A percentile compares a stretch with the other conserved stretches of the same genome.
Evolutionary conservation across 257 asterid genomes (phyloP).

Genomic region (Nicotiana noctiflora): DNA sequence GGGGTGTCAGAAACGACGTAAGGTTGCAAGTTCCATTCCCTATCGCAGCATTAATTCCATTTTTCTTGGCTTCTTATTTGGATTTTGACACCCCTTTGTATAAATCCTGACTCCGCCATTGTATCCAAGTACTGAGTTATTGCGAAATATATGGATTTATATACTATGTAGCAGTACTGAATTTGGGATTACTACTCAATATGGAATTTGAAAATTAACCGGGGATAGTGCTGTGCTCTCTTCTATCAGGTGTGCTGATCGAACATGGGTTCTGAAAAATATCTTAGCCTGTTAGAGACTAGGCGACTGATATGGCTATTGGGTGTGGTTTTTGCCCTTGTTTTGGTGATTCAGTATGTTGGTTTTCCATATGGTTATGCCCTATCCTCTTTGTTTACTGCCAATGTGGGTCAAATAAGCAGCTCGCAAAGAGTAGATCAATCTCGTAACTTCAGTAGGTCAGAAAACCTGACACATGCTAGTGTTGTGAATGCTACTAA

Average conservation of each 20-base stretch:
- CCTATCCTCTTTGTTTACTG: constrained; percentile 36
- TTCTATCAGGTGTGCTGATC: constrained; percentile 12
- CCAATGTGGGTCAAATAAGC: constrained; percentile 25
- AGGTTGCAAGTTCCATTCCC: too few species aligned
- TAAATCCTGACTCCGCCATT: too few species aligned
- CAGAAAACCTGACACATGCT: constrained; percentile 14
- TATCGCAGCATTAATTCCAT: too few species aligned
- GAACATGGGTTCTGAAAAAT: constrained; percentile 41
- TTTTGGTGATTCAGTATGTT: constrained; percentile 53
- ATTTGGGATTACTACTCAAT: background rate
- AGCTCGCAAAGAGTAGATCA: constrained; percentile 21
- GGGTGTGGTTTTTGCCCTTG: constrained; percentile 42
- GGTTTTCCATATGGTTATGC: constrained; percentile 54
- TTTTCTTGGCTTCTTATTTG: too few species aligned
- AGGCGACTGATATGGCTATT: constrained; percentile 49
- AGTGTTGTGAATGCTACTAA: constrained; percentile 23
- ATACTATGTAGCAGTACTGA: background rate
- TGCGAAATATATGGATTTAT: background rate
- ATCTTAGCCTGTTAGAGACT: constrained; percentile 37
- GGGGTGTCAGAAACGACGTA: too few species aligned
- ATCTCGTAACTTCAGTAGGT: constrained; percentile 12
- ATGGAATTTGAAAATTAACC: constrained; percentile 18
- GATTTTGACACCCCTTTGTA: too few species aligned
- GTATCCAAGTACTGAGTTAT: background rate
- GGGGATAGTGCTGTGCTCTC: background rate